Base-by-base conservation (phyloP, 345 rosid genomes). In the Durio zibethinus region DNA sequence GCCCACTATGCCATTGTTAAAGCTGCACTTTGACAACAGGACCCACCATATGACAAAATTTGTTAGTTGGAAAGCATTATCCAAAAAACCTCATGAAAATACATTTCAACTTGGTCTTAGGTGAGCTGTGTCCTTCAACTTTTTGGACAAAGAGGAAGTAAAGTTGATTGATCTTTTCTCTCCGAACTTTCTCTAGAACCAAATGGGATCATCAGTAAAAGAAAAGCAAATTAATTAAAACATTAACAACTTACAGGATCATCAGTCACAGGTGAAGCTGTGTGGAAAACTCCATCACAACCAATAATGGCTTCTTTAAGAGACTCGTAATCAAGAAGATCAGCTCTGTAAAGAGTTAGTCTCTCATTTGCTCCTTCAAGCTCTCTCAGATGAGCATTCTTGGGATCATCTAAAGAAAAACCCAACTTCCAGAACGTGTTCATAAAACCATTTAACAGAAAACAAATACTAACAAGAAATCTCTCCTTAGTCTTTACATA, bases 191-290 rank as follows among this genome's bases (percentile, higher is more conserved):
- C 82, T 65, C 43, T 67, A 67, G 27, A 79, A 74, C 76, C 79
- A 84, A 78, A 77, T 74, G 43, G 29, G 31, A 27, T 21, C 16
- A 3, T 10, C 15, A 56, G 65, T 12, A 7, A 66, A 9, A 72
- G 0, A 1, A 47, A 18, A 38, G n/a, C 1, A 38, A 14, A 11
- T 10, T n/a, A n/a, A n/a, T n/a, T 9, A 45, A 62, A 1, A 29
- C 56, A 20, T 23, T n/a, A 52, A 7, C 0, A 35, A 85, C 93
- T 83, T 33, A 96, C 99, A 10, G 99, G 99, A 76, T 93, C 98
- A 45, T 96, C 98, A 12, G 98, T 96, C 80, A 93, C 92, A 0
- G 99, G 99, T 70, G 97, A 96, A 62, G 99, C 99, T 6, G 97
- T 85, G 72, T 96, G 99, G 82, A 96, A 88, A 75, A 96, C 99